Evolutionary conservation across 768 basidiomycete species (phyloP).

Genomic region (Pulveroboletus frians): DNA sequence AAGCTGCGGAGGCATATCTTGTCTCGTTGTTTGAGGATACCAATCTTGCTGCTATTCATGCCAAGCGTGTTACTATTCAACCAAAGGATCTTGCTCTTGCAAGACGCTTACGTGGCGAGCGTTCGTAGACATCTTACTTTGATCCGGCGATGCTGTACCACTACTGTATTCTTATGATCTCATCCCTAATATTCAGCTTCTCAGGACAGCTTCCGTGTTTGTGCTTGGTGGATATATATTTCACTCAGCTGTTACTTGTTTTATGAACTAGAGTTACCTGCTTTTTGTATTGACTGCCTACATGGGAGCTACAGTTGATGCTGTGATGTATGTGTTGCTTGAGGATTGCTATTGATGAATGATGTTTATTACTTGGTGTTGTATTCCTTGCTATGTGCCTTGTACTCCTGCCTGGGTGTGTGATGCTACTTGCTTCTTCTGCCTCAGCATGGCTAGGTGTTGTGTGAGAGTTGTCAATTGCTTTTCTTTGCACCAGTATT

Average conservation of each 20-base stretch:
- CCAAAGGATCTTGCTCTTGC: conserved; percentile 83
- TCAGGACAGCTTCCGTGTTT: not conserved
- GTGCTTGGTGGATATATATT: too few relatives aligned
- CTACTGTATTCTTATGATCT: conserved; percentile 1
- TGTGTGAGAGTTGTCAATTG: conserved; percentile 6
- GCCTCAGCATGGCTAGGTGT: conserved; percentile 14
- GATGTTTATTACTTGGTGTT: not conserved
- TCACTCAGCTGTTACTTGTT: too few relatives aligned
- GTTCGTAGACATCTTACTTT: not conserved
- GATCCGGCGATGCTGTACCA: not conserved
- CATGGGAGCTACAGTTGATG: conserved; percentile 32
- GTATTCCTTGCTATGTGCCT: conserved; percentile 15
- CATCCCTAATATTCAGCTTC: not conserved
- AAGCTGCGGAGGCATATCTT: conserved; percentile 80
- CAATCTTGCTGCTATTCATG: conserved; percentile 81
- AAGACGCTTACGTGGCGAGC: conserved; percentile 70
- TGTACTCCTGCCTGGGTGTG: conserved; percentile 7
- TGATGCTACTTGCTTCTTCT: not conserved
- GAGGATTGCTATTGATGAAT: conserved; percentile 26
- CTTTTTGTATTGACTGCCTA: conserved; percentile 25
- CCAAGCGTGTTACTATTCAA: conserved; percentile 81
- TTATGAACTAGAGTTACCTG: not conserved
- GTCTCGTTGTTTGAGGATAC: conserved; percentile 78
- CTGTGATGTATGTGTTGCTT: conserved; percentile 35
- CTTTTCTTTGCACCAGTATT: not conserved